phyloP scores from a whole-genome alignment of 2,329 filamentous ascomycete species.

The Arthrobotrys conoides region DNA sequence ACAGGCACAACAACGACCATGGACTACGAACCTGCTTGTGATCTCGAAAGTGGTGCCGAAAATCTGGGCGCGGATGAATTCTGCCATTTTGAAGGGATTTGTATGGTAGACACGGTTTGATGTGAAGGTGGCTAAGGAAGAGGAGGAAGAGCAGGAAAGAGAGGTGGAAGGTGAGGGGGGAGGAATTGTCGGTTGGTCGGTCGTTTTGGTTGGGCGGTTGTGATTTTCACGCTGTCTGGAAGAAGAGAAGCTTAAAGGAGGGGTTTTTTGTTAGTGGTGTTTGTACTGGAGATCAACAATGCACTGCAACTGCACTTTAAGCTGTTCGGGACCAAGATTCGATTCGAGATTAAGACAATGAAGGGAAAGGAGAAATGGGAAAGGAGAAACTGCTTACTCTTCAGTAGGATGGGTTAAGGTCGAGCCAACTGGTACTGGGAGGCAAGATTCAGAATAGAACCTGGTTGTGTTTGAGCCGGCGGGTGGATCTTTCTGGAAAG shows the following conservation, averaged over 20 bases:
- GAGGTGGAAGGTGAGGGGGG: neutral
- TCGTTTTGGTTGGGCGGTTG: neutral
- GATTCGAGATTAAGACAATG: too few relatives aligned
- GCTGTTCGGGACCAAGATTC: neutral
- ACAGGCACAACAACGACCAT: conserved; percentile 35
- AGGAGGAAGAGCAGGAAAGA: neutral
- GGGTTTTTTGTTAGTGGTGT: conserved; percentile 21
- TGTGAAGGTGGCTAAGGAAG: neutral
- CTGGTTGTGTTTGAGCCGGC: too few relatives aligned
- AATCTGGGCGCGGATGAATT: conserved; percentile 99
- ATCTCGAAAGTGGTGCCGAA: conserved; percentile 99
- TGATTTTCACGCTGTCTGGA: conserved; percentile 23
- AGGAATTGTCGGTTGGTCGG: conserved; percentile 19
- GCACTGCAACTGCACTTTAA: neutral
- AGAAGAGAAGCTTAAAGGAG: neutral
- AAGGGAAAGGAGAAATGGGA: too few relatives aligned
- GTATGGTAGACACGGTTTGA: conserved; percentile 29
- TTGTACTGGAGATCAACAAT: neutral
- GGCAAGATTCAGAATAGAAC: too few relatives aligned
- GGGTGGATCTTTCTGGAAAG: conserved; percentile 33
- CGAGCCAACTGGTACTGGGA: too few relatives aligned
- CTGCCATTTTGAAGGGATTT: conserved; percentile 80
- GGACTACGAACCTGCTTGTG: conserved; percentile 83
- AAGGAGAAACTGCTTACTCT: neutral
- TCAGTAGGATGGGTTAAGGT: conserved; percentile 12